Conservation (phyloP, 2,329 filamentous ascomycete genomes). For the Calonectria pteridis region DNA sequence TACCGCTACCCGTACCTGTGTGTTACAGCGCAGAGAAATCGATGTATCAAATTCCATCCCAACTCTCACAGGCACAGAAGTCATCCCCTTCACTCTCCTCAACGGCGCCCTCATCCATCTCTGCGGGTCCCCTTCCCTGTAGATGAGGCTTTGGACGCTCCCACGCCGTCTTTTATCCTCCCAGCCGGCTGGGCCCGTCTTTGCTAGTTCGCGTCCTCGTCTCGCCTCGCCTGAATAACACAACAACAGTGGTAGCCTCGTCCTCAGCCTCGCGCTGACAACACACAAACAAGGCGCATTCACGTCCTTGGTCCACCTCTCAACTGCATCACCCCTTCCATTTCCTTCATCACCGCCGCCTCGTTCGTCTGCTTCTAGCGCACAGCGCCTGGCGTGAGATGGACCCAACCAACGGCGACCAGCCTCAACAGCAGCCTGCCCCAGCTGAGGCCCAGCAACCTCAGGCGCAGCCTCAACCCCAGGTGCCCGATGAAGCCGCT, state of each 20-base stretch:
- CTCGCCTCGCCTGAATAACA: slow-evolving; percentile 34
- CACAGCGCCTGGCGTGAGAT: slow-evolving; percentile 20
- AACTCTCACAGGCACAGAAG: background rate
- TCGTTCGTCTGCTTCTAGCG: background rate
- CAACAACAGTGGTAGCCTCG: slow-evolving; percentile 33
- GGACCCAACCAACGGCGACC: slow-evolving; percentile 37
- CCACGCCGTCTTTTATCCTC: slow-evolving; percentile 26
- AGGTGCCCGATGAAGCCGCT: slow-evolving; percentile 28
- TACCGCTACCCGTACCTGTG: slow-evolving; percentile 3
- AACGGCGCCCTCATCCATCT: background rate
- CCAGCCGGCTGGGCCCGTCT: slow-evolving; percentile 40
- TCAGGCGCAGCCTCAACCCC: slow-evolving; percentile 34
- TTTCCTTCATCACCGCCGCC: background rate
- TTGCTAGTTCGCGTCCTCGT: slow-evolving; percentile 31
- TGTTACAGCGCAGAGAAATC: slow-evolving; percentile 4
- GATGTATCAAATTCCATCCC: slow-evolving; percentile 18
- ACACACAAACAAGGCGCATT: background rate
- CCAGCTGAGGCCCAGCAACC: slow-evolving; percentile 27
- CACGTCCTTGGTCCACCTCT: background rate
- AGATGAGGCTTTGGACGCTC: slow-evolving; percentile 25
- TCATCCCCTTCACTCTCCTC: background rate
- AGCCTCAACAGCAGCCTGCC: slow-evolving; percentile 29
- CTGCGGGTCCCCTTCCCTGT: slow-evolving; percentile 13
- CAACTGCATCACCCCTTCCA: background rate
- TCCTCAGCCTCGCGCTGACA: slow-evolving; percentile 34